Base-by-base conservation (phyloP, 805 yeast genomes). In the Kluyveromyces dobzhanskii region DNA sequence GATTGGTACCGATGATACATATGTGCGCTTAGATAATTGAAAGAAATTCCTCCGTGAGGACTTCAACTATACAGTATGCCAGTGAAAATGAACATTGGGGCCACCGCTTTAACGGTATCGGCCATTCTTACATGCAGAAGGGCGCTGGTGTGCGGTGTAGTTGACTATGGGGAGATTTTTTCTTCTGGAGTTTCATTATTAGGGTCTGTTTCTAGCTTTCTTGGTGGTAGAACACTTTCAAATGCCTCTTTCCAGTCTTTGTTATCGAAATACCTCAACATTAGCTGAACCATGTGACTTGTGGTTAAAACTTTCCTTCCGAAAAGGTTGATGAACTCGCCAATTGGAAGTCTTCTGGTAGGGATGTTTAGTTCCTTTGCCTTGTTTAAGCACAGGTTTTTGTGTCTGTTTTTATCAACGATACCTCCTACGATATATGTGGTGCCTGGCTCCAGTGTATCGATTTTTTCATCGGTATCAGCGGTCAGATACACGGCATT, bases 381-480 rank as follows among this genome's bases (percentile, higher is more conserved):
- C 59, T 88, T 92, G 46, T 82, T 71, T 35, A 75, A 69, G 58
- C 98, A 90, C 25, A 90, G 61, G 45, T 70, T 68, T 60, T 85
- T 85, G 64, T 87, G 80, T 50, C 97, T 73, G 43, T 94, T 94
- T 59, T 90, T 90, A 59, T 90, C 98, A 3, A 90, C 97, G 41
- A 90, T 90, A 0, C 97, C 98, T 8, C 98, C 98, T 36, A 90
- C 78, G 31, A 90, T 76, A 50, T 90, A 90, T 0, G 94, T 84
- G 56, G 70, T 67, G 3, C 80, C 84, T 4, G 77, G 75, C 44
- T 80, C 77, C 39, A 90, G 65, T 18, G 67, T 73, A 9, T 71
- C 75, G 26, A 92, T 51, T 17, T 68, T 75, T 6, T 80, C 82
- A 7, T 79, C 83, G 0, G 96, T 80, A 51, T 90, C 98, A 0